A percentile compares a stretch with the other conserved stretches of the same genome.
These are phyloP conservation scores for Rhipidocladum racemiflorum DNA, from an alignment of 176 grass and related monocot genomes.

Conservation along the genomic window DNA sequence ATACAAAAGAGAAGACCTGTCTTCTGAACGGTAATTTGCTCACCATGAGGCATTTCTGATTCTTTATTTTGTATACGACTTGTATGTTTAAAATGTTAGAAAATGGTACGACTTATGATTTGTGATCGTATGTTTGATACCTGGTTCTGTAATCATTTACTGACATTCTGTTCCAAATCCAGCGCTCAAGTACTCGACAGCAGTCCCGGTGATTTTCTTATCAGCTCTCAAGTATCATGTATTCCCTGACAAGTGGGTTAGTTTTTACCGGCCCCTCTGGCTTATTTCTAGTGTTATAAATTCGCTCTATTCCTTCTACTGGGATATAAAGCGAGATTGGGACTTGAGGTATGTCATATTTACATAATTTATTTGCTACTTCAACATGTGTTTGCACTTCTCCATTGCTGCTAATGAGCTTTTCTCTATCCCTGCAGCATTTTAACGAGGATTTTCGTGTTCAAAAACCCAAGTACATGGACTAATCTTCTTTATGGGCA, in stretches of 20 bases:
- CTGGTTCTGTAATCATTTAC: slow-evolving; percentile 24
- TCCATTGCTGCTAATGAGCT: slow-evolving; percentile 26
- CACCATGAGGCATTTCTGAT: slow-evolving; percentile 4
- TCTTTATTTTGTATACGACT: background rate
- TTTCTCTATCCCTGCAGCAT: slow-evolving; percentile 49
- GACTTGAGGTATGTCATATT: slow-evolving; percentile 66
- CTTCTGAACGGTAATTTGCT: slow-evolving; percentile 85
- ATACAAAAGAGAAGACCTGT: slow-evolving; percentile 87
- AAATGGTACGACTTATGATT: background rate
- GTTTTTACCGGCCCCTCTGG: slow-evolving; percentile 88
- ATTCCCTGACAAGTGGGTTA: slow-evolving; percentile 63
- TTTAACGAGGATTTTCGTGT: slow-evolving; percentile 87
- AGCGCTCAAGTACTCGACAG: slow-evolving; percentile 96
- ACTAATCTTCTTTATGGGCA: slow-evolving; percentile 65
- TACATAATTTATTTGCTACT: slow-evolving; percentile 14
- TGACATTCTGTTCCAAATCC: slow-evolving; percentile 26
- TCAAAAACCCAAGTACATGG: slow-evolving; percentile 67
- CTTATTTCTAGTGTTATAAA: slow-evolving; percentile 86
- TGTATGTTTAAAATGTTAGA: slow-evolving; percentile 23
- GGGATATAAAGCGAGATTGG: slow-evolving; percentile 96
- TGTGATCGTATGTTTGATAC: background rate
- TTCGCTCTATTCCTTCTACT: slow-evolving; percentile 94
- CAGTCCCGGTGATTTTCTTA: slow-evolving; percentile 87
- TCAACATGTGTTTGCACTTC: slow-evolving; percentile 2
- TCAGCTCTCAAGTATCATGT: slow-evolving; percentile 97